phyloP scores from a whole-genome alignment of 176 grass and related monocot species.

The Musa troglodytarum region DNA sequence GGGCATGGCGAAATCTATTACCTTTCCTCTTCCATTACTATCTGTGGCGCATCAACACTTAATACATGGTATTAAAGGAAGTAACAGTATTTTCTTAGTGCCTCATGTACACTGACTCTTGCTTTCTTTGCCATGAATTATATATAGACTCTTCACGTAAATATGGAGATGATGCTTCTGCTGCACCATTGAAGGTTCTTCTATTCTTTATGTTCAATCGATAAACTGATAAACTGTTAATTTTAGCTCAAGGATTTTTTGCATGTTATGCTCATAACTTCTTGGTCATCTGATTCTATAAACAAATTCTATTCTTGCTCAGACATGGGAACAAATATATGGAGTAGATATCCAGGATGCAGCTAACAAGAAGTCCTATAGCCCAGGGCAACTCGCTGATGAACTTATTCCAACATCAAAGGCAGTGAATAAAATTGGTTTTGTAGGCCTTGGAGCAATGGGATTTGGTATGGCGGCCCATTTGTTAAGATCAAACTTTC shows the following conservation, averaged over 20 bases:
- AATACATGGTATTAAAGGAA: conserved; percentile 59
- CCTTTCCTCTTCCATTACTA: conserved; percentile 74
- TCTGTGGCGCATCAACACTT: conserved; percentile 65
- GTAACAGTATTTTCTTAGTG: conserved; percentile 2
- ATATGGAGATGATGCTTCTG: conserved; percentile 33
- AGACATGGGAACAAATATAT: conserved; percentile 81
- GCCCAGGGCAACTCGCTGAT: conserved; percentile 53
- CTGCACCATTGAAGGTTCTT: conserved; percentile 58
- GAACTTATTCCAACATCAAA: conserved; percentile 51
- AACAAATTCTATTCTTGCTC: conserved; percentile 14
- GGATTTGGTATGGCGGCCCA: conserved; percentile 94
- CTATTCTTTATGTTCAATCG: neutral
- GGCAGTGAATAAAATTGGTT: conserved; percentile 62
- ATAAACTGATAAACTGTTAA: neutral
- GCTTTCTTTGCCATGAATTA: conserved; percentile 8
- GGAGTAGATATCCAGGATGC: conserved; percentile 73
- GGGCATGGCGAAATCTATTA: conserved; percentile 68
- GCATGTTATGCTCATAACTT: neutral
- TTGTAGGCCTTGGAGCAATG: conserved; percentile 98
- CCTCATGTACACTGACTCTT: neutral
- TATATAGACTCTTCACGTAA: conserved; percentile 50
- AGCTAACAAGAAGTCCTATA: conserved; percentile 59
- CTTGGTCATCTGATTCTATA: conserved; percentile 1
- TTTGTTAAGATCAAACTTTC: conserved; percentile 87
- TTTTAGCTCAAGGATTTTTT: neutral